Percentiles rank a stretch among this genome's conserved stretches.
Conservation (phyloP, 2,329 filamentous ascomycete genomes). For the Delphinella strobiligena region DNA sequence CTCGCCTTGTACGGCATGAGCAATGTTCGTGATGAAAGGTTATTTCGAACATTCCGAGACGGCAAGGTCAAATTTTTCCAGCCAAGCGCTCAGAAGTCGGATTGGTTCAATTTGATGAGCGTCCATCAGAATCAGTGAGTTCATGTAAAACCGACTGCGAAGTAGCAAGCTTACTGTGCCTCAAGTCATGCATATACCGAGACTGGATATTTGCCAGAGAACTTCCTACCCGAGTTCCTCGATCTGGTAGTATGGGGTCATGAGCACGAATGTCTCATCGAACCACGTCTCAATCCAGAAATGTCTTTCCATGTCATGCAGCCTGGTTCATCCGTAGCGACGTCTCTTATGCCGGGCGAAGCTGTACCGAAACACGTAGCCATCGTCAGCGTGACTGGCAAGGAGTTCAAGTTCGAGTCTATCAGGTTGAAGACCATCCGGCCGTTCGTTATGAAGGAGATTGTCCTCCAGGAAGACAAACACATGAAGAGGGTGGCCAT, state of each 20-base stretch:
- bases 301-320: slow-evolving; percentile 95
- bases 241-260: slow-evolving; percentile 94
- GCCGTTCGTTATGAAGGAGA: slow-evolving; percentile 78
- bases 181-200: slow-evolving; percentile 66
- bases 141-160: too few species aligned
- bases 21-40: slow-evolving; percentile 88
- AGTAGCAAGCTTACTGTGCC: too few species aligned
- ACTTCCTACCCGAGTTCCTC: slow-evolving; percentile 80
- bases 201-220: slow-evolving; percentile 89
- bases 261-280: slow-evolving; percentile 90
- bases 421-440: slow-evolving; percentile 79
- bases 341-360: slow-evolving; percentile 80
- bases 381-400: slow-evolving; percentile 72
- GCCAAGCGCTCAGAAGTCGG: slow-evolving; percentile 63
- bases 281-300: slow-evolving; percentile 71
- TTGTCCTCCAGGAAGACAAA: slow-evolving; percentile 63
- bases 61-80: slow-evolving; percentile 89
- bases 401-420: slow-evolving; percentile 66
- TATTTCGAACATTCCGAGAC: slow-evolving; percentile 88
- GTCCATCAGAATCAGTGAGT: slow-evolving; percentile 81
- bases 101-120: slow-evolving; percentile 94
- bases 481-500: slow-evolving; percentile 67
- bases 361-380: slow-evolving; percentile 84
- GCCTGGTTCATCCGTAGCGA: slow-evolving; percentile 90
- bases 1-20: slow-evolving; percentile 87